Evolutionary conservation across 208 protist genomes (phyloP).

Genomic region (Trypanosomatidae sp.): DNA sequence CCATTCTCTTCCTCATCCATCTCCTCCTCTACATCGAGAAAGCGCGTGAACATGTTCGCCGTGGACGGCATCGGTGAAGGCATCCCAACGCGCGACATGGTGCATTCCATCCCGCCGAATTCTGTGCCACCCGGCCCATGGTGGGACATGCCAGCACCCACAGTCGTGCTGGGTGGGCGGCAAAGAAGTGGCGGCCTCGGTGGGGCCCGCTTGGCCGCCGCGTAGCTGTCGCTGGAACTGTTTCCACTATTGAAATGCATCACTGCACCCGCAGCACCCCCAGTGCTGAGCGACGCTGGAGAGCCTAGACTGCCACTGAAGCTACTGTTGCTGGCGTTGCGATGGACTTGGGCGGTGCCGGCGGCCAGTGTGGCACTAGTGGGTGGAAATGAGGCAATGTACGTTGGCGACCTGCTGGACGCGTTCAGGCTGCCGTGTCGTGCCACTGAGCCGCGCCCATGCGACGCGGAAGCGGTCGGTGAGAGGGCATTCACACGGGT

Average conservation of each 20-base stretch:
- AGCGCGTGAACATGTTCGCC: slow-evolving; percentile 59
- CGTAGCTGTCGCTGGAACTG: slow-evolving; percentile 13
- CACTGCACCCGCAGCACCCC: background rate
- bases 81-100: slow-evolving; percentile 32
- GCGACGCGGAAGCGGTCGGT: background rate
- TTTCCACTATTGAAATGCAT: background rate
- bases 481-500: slow-evolving; percentile 22
- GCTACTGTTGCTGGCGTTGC: background rate
- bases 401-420: slow-evolving; percentile 11
- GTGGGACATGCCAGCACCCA: background rate
- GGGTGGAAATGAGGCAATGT: background rate
- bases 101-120: background rate
- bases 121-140: background rate
- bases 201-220: background rate
- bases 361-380: background rate
- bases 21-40: slow-evolving; percentile 40
- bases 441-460: slow-evolving; percentile 1
- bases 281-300: background rate
- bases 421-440: slow-evolving; percentile 10
- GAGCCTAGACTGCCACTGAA: slow-evolving; percentile 1
- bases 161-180: background rate
- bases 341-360: background rate
- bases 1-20: slow-evolving; percentile 24
- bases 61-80: slow-evolving; percentile 64
- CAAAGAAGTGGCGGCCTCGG: slow-evolving; percentile 3